Evolutionary conservation across 129 eudicot genomes (phyloP), one percentile per base, ranked within the genome.

Genomic region (Heracleum sosnowskyi): DNA sequence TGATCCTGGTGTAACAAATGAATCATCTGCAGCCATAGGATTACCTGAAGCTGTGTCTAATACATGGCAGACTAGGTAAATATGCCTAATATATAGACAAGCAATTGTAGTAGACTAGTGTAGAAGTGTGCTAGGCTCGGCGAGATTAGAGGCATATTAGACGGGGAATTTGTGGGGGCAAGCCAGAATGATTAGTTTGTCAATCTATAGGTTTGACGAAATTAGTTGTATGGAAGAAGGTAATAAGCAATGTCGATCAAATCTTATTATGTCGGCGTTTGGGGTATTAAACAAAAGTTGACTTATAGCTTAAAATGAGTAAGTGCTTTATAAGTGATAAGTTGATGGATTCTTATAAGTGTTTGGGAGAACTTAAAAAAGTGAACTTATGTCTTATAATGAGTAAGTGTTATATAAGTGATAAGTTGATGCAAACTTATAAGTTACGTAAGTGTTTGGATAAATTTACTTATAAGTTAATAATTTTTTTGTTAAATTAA

Each of bases 1-100:
- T 0, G 91, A 63, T 74, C 96, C 97, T 36, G 93, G 93, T 60
- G 86, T 75, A 78, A 68, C 86, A 75, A 90, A 90, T 12, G 91
- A 92, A 57, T 88, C 91, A 51, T 90, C 97, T 55, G 72, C 66
- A 28, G 76, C 78, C 88, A 83, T 85, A 44, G 68, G 68, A n/a
- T 57, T 9, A 7, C 31, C 12, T 24, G 31, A 57, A 57, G 7
- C 63, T 20, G 7, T 53, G 11, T 53, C 9, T 7, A 53, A 22
- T 55, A 55, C 8, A 53, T 53, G 62, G 28, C 3, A 2, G 18
- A 53, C 62, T 22, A 53, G 60, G 10, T 51, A 5, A 6, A 53
- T 53, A 3, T 22, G 11, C 64, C 64, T 57, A 57, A 9, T 57
- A 57, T 57, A 57, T 57, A 57, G 24, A 57, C 15, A 57, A 57